Evolutionary conservation across 176 grass and related monocot genomes (phyloP).

Genomic region (Eragrostis curvula): DNA sequence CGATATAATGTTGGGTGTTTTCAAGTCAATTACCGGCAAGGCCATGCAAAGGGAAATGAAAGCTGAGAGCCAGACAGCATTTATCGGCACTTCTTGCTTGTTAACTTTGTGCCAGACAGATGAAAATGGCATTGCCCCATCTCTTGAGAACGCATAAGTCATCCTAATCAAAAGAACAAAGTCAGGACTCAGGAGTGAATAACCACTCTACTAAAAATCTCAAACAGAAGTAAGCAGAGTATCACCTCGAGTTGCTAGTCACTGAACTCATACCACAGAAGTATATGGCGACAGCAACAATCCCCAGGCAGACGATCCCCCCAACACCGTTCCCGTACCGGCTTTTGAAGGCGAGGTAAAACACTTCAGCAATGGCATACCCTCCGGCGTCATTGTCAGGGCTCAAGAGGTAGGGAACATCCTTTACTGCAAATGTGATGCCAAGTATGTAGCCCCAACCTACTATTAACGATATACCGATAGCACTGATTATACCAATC

Average conservation of each 20-base stretch:
- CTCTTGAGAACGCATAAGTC: slow-evolving; percentile 92
- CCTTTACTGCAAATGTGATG: no score
- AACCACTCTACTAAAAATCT: neutral
- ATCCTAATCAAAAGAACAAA: slow-evolving; percentile 48
- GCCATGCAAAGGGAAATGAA: no score
- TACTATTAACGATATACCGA: no score
- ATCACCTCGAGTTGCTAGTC: slow-evolving; percentile 87
- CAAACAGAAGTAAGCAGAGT: neutral
- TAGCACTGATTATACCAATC: no score
- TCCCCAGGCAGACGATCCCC: slow-evolving; percentile 73
- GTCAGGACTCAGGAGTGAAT: neutral
- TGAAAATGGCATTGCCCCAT: slow-evolving; percentile 94
- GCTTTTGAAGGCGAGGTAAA: slow-evolving; percentile 81
- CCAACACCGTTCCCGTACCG: slow-evolving; percentile 73
- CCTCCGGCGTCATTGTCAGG: no score
- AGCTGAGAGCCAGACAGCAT: slow-evolving; percentile 89
- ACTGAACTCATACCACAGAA: slow-evolving; percentile 87
- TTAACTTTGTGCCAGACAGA: slow-evolving; percentile 90
- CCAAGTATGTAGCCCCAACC: no score
- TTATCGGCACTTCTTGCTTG: slow-evolving; percentile 76
- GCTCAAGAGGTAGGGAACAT: no score
- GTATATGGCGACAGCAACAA: slow-evolving; percentile 71
- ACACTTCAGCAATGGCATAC: no score
- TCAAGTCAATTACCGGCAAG: slow-evolving; percentile 50
- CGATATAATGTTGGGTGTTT: neutral